Percentiles rank a stretch among this genome's conserved stretches.
These are phyloP conservation scores for Lachnellula willkommii DNA, from an alignment of 2,329 filamentous ascomycete genomes.

Conservation along the genomic window DNA sequence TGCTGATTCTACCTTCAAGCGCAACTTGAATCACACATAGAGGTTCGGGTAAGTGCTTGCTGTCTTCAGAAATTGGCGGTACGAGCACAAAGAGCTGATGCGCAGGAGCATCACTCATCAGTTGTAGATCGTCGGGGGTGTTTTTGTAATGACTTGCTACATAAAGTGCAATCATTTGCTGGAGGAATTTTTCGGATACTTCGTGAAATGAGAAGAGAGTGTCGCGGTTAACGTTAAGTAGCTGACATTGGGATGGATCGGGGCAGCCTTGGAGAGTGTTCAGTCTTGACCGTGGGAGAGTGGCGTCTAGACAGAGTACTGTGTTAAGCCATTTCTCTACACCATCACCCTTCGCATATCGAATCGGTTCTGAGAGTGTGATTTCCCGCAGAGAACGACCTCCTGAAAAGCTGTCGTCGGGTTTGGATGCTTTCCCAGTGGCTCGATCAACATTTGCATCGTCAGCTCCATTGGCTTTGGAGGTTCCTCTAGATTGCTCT, in stretches of 20 bases:
- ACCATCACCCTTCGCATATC: conserved; percentile 83
- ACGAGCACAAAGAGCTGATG: conserved; percentile 95
- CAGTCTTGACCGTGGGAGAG: conserved; percentile 57
- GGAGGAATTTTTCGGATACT: conserved; percentile 92
- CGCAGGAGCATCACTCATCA: conserved; percentile 96
- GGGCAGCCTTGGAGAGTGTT: conserved; percentile 59
- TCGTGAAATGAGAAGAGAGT: conserved; percentile 97
- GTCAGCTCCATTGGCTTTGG: conserved; percentile 45
- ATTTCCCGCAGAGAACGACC: conserved; percentile 84
- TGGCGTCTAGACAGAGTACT: conserved; percentile 88
- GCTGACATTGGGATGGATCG: conserved; percentile 84
- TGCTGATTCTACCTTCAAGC: conserved; percentile 90
- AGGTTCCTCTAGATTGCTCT: conserved; percentile 73
- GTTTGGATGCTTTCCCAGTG: conserved; percentile 68
- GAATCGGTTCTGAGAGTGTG: conserved; percentile 86
- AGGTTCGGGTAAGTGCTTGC: conserved; percentile 79
- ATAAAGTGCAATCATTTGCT: conserved; percentile 97
- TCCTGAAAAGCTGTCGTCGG: conserved; percentile 53
- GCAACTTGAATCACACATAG: conserved; percentile 93
- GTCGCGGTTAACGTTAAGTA: conserved; percentile 91
- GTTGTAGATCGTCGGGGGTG: conserved; percentile 92
- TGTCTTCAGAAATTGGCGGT: conserved; percentile 72
- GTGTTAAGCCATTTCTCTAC: conserved; percentile 97
- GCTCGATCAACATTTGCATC: conserved; percentile 70
- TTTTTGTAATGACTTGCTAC: conserved; percentile 99